phyloP scores from a whole-genome alignment of 148 eudicot species.

The Silene latifolia region DNA sequence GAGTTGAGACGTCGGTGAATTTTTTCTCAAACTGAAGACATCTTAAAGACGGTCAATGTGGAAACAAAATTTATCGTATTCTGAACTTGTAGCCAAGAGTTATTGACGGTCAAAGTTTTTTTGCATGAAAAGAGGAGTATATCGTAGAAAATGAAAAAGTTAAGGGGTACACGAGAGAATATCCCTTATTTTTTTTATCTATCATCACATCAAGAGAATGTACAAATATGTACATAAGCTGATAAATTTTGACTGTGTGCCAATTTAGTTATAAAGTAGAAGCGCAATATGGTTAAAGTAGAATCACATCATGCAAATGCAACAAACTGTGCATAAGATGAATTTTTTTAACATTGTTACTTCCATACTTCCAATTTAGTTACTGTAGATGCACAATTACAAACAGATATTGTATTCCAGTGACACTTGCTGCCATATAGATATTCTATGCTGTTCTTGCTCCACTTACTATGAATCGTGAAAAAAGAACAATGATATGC shows the following conservation, averaged over 20 bases:
- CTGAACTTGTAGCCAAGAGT: too few species aligned
- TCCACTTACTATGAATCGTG: not conserved
- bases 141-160: too few species aligned
- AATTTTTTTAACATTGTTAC: not conserved
- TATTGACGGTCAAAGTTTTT: too few species aligned
- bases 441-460: not conserved
- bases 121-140: too few species aligned
- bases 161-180: too few species aligned
- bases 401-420: not conserved
- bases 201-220: not conserved
- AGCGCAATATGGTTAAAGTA: not conserved
- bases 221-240: not conserved
- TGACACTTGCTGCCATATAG: not conserved
- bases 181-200: too few species aligned
- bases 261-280: not conserved
- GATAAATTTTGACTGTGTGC: too few species aligned
- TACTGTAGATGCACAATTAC: not conserved
- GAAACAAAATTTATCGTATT: too few species aligned
- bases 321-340: not conserved
- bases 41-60: too few species aligned
- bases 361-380: not conserved
- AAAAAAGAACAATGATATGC: not conserved
- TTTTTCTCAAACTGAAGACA: too few species aligned
- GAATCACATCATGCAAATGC: constrained; percentile 1
- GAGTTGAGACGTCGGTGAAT: too few species aligned